These are phyloP conservation scores for Adenanthera pavonina DNA, from an alignment of 306 rosid species.

Conservation along the genomic window DNA sequence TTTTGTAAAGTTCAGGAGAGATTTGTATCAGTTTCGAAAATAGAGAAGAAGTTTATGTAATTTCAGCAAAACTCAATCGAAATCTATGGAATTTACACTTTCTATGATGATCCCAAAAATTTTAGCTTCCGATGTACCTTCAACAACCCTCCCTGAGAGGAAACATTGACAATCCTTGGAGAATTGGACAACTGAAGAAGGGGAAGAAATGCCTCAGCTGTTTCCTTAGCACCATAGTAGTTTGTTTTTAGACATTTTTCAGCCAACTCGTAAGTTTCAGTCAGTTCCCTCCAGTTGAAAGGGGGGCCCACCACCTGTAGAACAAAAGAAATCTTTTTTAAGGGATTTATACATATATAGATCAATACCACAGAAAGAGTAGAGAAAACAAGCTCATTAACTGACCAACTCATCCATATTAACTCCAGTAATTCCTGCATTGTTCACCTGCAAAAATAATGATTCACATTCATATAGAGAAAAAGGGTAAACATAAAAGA, in stretches of 20 bases:
- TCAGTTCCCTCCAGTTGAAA: background rate
- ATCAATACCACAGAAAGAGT: background rate
- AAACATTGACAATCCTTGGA: constrained; percentile 50
- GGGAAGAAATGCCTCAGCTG: constrained; percentile 47
- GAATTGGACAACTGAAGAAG: constrained; percentile 46
- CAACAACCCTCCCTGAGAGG: constrained; percentile 42
- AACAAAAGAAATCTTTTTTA: background rate
- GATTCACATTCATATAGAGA: background rate
- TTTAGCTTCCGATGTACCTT: constrained; percentile 28
- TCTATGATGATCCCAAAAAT: background rate
- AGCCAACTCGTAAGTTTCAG: constrained; percentile 39
- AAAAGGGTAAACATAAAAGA: background rate
- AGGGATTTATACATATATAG: background rate
- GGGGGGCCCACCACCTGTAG: background rate
- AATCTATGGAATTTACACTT: background rate
- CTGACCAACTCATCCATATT: constrained; percentile 15
- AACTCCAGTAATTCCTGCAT: constrained; percentile 12
- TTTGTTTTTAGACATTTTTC: constrained; percentile 46
- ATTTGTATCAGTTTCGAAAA: no score
- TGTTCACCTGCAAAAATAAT: constrained; percentile 31
- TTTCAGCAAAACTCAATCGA: background rate
- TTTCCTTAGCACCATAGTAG: constrained; percentile 44
- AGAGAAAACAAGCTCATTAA: background rate
- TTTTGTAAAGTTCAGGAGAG: no score
- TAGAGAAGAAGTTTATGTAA: background rate